Percentiles rank a stretch among this genome's conserved stretches.
Conservation (phyloP, 345 rosid species). For the Excoecaria cochinchinensis region DNA sequence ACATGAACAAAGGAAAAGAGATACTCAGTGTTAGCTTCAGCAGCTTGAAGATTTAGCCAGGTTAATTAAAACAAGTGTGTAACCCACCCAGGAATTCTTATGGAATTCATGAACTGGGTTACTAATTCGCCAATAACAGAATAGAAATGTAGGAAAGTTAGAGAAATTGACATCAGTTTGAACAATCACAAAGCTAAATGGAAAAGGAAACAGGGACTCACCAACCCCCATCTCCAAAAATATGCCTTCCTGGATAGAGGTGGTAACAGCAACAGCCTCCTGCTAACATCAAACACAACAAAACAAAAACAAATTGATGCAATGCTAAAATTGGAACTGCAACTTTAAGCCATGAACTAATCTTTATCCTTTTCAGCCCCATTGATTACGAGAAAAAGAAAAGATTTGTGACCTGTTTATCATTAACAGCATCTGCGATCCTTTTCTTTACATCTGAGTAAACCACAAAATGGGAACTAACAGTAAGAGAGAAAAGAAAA, state of each 20-base stretch:
- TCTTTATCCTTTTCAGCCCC: not conserved
- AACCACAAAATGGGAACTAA: not conserved
- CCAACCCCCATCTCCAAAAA: constrained; percentile 83
- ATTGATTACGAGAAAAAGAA: not conserved
- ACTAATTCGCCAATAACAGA: not conserved
- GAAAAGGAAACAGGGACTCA: constrained; percentile 20
- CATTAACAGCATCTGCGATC: constrained; percentile 71
- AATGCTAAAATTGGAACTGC: not conserved
- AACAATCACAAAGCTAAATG: not conserved
- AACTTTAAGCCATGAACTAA: too few species aligned
- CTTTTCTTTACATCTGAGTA: constrained; percentile 73
- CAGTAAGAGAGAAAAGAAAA: not conserved
- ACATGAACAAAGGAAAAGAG: not conserved
- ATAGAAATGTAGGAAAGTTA: not conserved
- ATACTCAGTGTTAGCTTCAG: not conserved
- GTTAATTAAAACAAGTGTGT: not conserved
- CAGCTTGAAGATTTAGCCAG: not conserved
- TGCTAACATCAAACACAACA: constrained; percentile 18
- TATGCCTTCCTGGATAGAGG: constrained; percentile 66
- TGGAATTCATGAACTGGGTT: too few species aligned
- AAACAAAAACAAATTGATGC: not conserved
- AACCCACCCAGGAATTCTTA: not conserved
- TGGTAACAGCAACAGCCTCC: constrained; percentile 88
- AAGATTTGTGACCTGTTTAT: constrained; percentile 53
- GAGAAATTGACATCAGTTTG: not conserved